Evolutionary conservation across 2,329 filamentous ascomycete species (phyloP).

Genomic region (Venturia nashicola): DNA sequence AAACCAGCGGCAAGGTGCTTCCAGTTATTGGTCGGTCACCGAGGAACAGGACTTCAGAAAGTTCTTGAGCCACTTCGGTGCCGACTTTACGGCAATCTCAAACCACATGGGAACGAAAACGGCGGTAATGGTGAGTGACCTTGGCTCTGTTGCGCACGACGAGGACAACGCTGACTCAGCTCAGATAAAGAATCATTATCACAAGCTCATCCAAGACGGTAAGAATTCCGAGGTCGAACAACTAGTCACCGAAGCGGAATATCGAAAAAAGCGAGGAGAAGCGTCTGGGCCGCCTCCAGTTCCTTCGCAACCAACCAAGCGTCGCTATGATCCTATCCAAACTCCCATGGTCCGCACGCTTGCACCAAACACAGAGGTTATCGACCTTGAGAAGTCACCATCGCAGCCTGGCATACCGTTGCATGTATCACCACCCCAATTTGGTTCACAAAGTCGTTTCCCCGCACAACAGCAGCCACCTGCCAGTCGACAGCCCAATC

Average conservation of each 20-base stretch:
- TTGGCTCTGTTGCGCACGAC: not conserved
- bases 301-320: conserved; percentile 34
- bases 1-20: conserved; percentile 42
- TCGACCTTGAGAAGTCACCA: conserved; percentile 24
- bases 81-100: conserved; percentile 65
- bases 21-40: conserved; percentile 79
- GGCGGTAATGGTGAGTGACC: conserved; percentile 59
- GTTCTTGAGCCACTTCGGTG: conserved; percentile 62
- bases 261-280: conserved; percentile 29
- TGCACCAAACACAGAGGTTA: conserved; percentile 30
- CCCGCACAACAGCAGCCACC: conserved; percentile 1
- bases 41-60: conserved; percentile 67
- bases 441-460: conserved; percentile 12
- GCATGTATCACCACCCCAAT: conserved; percentile 11
- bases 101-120: conserved; percentile 74
- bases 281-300: conserved; percentile 35
- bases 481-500: not conserved
- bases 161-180: conserved; percentile 11
- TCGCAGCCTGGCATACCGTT: conserved; percentile 13
- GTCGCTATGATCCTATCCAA: conserved; percentile 32
- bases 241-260: conserved; percentile 29
- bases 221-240: conserved; percentile 28
- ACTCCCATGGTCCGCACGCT: conserved; percentile 28
- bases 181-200: conserved; percentile 35
- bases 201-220: conserved; percentile 32